Evolutionary conservation across 768 basidiomycete genomes (phyloP), one percentile per base, ranked within the genome.

Genomic region (Brasilioporus rufonigricans): DNA sequence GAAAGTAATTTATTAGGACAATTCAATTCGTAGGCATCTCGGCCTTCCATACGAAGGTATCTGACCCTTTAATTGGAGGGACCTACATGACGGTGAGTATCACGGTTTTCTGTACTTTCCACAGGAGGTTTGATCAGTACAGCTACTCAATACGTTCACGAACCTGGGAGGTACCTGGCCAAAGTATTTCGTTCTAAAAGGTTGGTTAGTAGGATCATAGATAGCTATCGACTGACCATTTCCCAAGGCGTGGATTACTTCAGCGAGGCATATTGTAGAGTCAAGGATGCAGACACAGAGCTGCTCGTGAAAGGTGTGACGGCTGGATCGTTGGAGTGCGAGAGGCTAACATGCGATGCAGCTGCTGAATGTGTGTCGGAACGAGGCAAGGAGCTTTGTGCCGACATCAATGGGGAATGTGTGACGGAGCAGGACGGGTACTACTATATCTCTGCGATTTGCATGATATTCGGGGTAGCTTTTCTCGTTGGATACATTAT

Each of bases 131-230:
- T 62, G 51, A 50, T 40, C 18, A 21, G 44, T 41, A 16, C 63
- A 98, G 93, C 76, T 99, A 13, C 73, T 99, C 40, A 98, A 98
- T 70, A 99, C 97, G 16, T 93, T 97, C 62, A 84, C 88, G 18
- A 99, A 99, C 69, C 82, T 99, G 61, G 97, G 97, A 40, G 97
- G 97, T 21, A 99, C 97, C 4, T 98, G 97, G 96, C 97, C 97
- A 8, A 87, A 89, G 62, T 97, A 85, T 75, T 95, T 98, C 64
- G 87, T 99, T 38, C 78, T 99, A n/a, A 93, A 93, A 76, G 93
- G 91, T 81, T 53, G 50, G 33, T 44, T 59, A 19, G 16, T 5
- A 35, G 21, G 1, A 31, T 51, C 26, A 29, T 31, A 11, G 44
- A 7, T 40, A 39, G n/a, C 19, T 12, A 35, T 21, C 48, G 36